phyloP scores from a whole-genome alignment of 2,329 filamentous ascomycete genomes.

The Cercospora sp. region DNA sequence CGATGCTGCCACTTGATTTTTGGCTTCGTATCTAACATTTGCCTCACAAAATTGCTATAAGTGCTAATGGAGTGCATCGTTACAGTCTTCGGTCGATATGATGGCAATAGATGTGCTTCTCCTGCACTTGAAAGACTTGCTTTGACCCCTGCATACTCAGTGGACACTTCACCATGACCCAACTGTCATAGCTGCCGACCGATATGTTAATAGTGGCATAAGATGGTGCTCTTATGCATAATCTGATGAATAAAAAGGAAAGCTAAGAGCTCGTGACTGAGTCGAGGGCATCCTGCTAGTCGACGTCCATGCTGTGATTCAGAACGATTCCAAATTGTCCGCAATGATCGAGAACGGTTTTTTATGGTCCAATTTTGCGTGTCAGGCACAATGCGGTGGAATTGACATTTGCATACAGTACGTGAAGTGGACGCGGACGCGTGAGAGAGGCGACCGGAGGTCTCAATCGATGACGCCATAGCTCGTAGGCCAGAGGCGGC shows the following conservation, averaged over 20 bases:
- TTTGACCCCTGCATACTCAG: background rate
- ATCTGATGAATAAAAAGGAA: background rate
- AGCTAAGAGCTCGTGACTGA: background rate
- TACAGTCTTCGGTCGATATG: background rate
- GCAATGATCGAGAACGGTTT: background rate
- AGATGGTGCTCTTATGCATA: background rate
- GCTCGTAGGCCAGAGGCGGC: background rate
- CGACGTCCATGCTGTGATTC: background rate
- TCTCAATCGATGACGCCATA: background rate
- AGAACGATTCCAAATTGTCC: background rate
- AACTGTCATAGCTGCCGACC: background rate
- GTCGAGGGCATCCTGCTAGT: background rate
- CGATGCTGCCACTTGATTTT: background rate
- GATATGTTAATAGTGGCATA: background rate
- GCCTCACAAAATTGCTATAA: background rate
- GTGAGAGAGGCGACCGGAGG: background rate
- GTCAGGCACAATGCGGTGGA: background rate
- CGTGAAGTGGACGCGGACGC: background rate
- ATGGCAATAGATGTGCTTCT: background rate
- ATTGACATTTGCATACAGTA: background rate
- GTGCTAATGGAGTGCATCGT: background rate
- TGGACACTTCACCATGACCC: background rate
- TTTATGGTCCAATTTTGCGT: background rate
- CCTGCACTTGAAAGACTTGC: background rate
- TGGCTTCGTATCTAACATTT: background rate